Evolutionary conservation across 202 grass and related monocot species (phyloP).

Genomic region (Bolboschoenoplectus hybrid): DNA sequence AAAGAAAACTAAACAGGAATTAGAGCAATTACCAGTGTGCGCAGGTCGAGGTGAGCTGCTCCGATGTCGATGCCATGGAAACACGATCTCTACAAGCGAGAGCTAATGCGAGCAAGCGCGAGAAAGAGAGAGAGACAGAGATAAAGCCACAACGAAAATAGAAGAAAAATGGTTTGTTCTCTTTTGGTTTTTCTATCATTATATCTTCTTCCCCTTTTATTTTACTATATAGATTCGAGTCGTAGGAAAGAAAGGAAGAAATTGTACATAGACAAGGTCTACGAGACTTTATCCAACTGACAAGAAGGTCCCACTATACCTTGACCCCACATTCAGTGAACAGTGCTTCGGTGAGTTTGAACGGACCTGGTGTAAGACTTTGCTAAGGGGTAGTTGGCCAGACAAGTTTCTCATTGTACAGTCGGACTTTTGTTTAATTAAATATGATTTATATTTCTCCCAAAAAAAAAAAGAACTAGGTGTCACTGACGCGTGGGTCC

Average conservation of each 20-base stretch:
- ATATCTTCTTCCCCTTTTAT: conserved; percentile 18
- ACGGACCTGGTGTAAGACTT: not conserved
- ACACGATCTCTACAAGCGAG: conserved; percentile 7
- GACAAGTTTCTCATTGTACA: not conserved
- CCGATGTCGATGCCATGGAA: conserved; percentile 17
- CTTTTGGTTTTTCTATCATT: conserved; percentile 26
- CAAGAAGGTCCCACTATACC: not conserved
- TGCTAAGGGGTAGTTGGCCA: not conserved
- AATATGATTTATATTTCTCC: not conserved
- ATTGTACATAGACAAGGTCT: not conserved
- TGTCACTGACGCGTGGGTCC: not conserved
- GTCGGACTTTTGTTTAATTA: not conserved
- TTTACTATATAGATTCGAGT: not conserved
- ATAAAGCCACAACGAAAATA: not conserved
- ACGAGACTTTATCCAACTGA: not conserved
- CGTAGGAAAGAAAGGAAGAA: not conserved
- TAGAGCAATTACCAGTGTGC: conserved; percentile 57
- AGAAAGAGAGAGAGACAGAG: not conserved
- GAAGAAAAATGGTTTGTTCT: not conserved
- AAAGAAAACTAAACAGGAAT: not conserved
- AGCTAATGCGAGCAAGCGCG: not conserved
- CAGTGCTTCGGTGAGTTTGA: not conserved
- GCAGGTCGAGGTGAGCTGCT: conserved; percentile 53
- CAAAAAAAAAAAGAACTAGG: not conserved
- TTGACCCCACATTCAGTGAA: not conserved